Conservation (phyloP, 1,284 basidiomycete species). For the Amylostereum areolatum region DNA sequence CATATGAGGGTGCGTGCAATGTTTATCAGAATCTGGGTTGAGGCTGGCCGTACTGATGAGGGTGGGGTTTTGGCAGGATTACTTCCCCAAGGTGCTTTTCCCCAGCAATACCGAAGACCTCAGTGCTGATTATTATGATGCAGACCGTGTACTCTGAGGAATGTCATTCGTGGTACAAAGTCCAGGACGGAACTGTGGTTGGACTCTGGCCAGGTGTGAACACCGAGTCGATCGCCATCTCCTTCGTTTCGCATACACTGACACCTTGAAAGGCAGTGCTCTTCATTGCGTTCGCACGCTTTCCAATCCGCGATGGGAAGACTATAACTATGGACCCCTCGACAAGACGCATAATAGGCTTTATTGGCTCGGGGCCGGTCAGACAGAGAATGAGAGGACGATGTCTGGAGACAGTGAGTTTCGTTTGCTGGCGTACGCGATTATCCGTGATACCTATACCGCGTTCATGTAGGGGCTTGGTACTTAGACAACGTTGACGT, state of each 20-base stretch:
- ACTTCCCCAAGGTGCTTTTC: slow-evolving; percentile 35
- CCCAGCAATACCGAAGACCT: no score
- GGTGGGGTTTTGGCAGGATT: slow-evolving; percentile 28
- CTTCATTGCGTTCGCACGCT: slow-evolving; percentile 46
- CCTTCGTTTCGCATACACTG: slow-evolving; percentile 20
- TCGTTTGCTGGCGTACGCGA: background rate
- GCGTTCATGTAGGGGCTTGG: background rate
- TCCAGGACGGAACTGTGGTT: slow-evolving; percentile 49
- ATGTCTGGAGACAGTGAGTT: background rate
- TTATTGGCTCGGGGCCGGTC: background rate
- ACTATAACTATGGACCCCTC: slow-evolving; percentile 48
- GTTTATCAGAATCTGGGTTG: background rate
- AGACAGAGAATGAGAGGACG: background rate
- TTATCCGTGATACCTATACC: background rate
- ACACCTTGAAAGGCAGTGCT: slow-evolving; percentile 34
- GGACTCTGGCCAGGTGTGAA: slow-evolving; percentile 68
- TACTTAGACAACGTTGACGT: background rate
- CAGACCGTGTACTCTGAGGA: slow-evolving; percentile 55
- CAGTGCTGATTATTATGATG: slow-evolving; percentile 39
- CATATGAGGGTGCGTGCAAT: slow-evolving; percentile 32
- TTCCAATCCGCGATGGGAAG: slow-evolving; percentile 58
- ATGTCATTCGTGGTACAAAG: slow-evolving; percentile 65
- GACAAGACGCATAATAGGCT: slow-evolving; percentile 36
- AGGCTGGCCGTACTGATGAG: slow-evolving; percentile 30
- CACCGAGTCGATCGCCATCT: slow-evolving; percentile 65